Percentiles rank a stretch among this genome's conserved stretches.
Evolutionary conservation across 768 basidiomycete species (phyloP).

Genomic region (Rubroboletus pulcherrimus): DNA sequence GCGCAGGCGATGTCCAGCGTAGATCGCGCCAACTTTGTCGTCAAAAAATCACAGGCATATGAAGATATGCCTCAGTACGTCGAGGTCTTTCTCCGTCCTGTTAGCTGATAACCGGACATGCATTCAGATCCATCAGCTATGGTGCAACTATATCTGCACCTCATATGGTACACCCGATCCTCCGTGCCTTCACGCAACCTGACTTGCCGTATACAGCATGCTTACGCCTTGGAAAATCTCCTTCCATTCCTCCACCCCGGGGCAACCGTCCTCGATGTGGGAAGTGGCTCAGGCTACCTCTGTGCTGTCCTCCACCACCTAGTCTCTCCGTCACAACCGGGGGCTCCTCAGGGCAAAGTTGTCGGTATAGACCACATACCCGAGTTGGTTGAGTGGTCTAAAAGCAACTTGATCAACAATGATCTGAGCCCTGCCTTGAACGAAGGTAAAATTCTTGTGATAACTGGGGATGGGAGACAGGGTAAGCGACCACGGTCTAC

Average conservation of each 20-base stretch:
- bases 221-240: slow-evolving; percentile 78
- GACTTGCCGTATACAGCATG: slow-evolving; percentile 53
- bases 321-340: slow-evolving; percentile 33
- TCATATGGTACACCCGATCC: slow-evolving; percentile 69
- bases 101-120: not conserved
- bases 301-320: slow-evolving; percentile 79
- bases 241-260: slow-evolving; percentile 68
- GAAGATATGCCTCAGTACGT: slow-evolving; percentile 71
- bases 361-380: slow-evolving; percentile 91
- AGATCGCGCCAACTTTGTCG: slow-evolving; percentile 69
- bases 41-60: slow-evolving; percentile 53
- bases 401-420: slow-evolving; percentile 63
- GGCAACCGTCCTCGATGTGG: slow-evolving; percentile 81
- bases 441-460: slow-evolving; percentile 53
- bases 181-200: not conserved
- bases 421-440: slow-evolving; percentile 56
- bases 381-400: slow-evolving; percentile 68
- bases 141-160: slow-evolving; percentile 95
- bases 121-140: slow-evolving; percentile 63
- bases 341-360: slow-evolving; percentile 48
- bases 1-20: slow-evolving; percentile 64
- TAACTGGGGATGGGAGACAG: slow-evolving; percentile 76
- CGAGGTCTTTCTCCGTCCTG: slow-evolving; percentile 25
- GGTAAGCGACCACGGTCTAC: slow-evolving; percentile 38
- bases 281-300: slow-evolving; percentile 85